Evolutionary conservation across 78 protist genomes (phyloP).

Genomic region (Capsaspora owczarzaki): DNA sequence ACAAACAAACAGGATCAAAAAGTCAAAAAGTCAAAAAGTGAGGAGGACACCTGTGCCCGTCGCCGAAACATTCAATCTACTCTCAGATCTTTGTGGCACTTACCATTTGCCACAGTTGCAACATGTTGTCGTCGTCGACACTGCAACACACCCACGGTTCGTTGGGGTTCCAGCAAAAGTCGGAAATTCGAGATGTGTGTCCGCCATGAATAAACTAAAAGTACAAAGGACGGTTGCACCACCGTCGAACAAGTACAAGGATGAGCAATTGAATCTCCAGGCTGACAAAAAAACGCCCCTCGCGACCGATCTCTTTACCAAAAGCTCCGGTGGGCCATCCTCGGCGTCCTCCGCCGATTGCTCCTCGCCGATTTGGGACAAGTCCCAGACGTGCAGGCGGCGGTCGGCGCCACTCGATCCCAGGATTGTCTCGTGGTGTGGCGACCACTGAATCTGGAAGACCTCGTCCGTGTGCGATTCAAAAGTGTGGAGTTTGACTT

Average conservation of each 20-base stretch:
- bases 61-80: not conserved
- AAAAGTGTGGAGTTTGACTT: constrained; percentile 53
- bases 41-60: not conserved
- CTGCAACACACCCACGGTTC: constrained; percentile 82
- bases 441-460: constrained; percentile 60
- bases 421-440: constrained; percentile 76
- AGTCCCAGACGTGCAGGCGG: constrained; percentile 84
- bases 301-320: constrained; percentile 7
- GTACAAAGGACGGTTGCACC: not conserved
- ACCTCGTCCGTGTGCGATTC: constrained; percentile 46
- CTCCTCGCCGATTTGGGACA: constrained; percentile 76
- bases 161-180: constrained; percentile 80
- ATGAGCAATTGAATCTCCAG: not conserved
- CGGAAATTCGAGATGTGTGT: constrained; percentile 82
- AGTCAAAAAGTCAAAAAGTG: not conserved
- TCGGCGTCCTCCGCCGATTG: constrained; percentile 85
- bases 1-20: not conserved
- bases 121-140: constrained; percentile 87
- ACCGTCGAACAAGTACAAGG: not conserved
- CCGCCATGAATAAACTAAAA: constrained; percentile 90
- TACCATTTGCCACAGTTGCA: constrained; percentile 92
- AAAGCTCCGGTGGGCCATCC: constrained; percentile 93
- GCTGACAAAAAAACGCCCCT: not conserved
- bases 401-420: constrained; percentile 77
- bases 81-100: not conserved